phyloP scores from a whole-genome alignment of 805 yeast genomes.

The Candida qinlingensis region DNA sequence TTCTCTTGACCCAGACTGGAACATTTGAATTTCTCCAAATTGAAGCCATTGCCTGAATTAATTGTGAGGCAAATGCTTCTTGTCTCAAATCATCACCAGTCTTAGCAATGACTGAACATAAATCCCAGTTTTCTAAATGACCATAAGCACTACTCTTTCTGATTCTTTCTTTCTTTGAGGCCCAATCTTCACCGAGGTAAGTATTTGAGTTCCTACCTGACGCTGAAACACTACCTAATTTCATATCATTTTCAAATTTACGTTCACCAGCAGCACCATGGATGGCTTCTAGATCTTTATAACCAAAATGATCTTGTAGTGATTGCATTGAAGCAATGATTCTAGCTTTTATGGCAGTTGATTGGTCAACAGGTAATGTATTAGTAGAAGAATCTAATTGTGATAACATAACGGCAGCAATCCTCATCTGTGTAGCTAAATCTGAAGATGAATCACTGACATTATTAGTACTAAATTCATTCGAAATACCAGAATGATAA shows the following conservation, averaged over 20 bases:
- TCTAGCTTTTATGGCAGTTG: constrained; percentile 60
- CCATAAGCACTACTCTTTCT: constrained; percentile 77
- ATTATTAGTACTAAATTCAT: constrained; percentile 10
- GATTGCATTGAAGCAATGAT: constrained; percentile 71
- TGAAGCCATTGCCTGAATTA: constrained; percentile 79
- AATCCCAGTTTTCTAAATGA: constrained; percentile 86
- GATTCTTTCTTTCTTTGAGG: constrained; percentile 71
- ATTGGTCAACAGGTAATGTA: constrained; percentile 50
- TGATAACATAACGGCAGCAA: constrained; percentile 90
- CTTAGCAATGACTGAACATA: constrained; percentile 92
- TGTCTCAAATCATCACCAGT: constrained; percentile 95
- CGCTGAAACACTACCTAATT: constrained; percentile 59
- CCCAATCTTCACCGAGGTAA: constrained; percentile 92
- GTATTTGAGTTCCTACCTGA: constrained; percentile 35
- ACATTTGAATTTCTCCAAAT: constrained; percentile 72
- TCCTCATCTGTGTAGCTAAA: constrained; percentile 88
- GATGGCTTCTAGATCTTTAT: constrained; percentile 43
- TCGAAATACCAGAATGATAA: constrained; percentile 17
- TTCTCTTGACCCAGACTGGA: constrained; percentile 85
- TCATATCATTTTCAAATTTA: constrained; percentile 86
- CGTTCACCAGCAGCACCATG: constrained; percentile 84
- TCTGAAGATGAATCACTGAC: constrained; percentile 23
- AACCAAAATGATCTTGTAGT: constrained; percentile 61
- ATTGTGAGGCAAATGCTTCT: constrained; percentile 96
- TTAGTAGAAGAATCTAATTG: constrained; percentile 70